phyloP scores from a whole-genome alignment of 352 stramenopile species.

The Stramenopiles sp. region DNA sequence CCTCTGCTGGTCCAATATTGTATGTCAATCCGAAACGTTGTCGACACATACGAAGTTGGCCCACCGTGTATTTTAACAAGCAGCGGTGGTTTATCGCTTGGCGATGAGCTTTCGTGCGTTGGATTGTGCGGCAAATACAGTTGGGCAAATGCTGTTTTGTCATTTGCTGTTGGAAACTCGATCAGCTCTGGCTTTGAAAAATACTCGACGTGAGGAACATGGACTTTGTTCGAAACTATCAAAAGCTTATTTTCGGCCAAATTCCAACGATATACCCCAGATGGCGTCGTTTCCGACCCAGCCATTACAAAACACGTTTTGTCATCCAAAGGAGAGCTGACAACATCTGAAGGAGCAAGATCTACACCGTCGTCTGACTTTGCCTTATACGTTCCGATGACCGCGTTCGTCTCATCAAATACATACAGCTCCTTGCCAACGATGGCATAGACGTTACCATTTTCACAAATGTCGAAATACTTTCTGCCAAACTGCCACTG shows the following conservation, averaged over 20 bases:
- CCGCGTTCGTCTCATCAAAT: conserved; percentile 20
- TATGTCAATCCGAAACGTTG: conserved; percentile 30
- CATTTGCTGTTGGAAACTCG: conserved; percentile 29
- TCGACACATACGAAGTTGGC: conserved; percentile 29
- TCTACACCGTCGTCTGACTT: conserved; percentile 20
- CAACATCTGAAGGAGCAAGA: conserved; percentile 25
- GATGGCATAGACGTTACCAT: conserved; percentile 26
- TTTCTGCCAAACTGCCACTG: conserved; percentile 32
- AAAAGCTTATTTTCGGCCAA: conserved; percentile 18
- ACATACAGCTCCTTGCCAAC: conserved; percentile 27
- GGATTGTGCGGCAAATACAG: conserved; percentile 30
- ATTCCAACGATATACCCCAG: conserved; percentile 32
- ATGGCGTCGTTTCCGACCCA: conserved; percentile 22
- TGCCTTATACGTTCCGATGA: conserved; percentile 16
- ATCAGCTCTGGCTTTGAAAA: conserved; percentile 29
- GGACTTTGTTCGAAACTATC: conserved; percentile 24
- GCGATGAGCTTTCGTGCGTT: too few relatives aligned
- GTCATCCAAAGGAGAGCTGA: background rate
- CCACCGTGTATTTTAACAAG: conserved; percentile 39
- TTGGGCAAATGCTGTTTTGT: conserved; percentile 24
- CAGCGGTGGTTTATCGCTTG: conserved; percentile 27
- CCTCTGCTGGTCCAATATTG: conserved; percentile 37
- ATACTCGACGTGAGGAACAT: conserved; percentile 21
- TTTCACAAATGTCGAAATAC: conserved; percentile 26
- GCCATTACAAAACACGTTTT: conserved; percentile 30